These are phyloP conservation scores for Tremella yokohamensis DNA, from an alignment of 768 basidiomycete species.

Conservation along the genomic window DNA sequence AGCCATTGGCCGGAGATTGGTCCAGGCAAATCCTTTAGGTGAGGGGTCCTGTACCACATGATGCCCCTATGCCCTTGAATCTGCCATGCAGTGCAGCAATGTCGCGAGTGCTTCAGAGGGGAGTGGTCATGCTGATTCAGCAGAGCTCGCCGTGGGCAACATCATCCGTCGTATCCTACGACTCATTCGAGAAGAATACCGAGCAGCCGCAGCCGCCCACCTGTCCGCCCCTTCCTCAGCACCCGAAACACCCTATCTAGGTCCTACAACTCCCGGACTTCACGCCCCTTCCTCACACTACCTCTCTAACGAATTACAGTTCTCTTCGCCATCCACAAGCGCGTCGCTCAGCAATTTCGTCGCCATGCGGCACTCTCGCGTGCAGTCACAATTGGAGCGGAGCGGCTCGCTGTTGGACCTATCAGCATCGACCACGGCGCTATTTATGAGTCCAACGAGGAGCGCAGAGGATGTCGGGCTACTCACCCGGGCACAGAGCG, in stretches of 20 bases:
- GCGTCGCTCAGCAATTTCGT: conserved; percentile 47
- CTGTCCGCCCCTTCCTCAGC: conserved; percentile 34
- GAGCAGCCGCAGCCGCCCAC: conserved; percentile 65
- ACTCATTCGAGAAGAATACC: conserved; percentile 91
- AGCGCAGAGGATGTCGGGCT: conserved; percentile 1
- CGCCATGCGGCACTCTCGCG: conserved; percentile 47
- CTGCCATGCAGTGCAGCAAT: not conserved
- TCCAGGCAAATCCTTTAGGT: conserved; percentile 96
- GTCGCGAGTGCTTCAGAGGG: no score
- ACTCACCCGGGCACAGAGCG: not conserved
- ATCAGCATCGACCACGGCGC: conserved; percentile 14
- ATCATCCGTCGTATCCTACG: conserved; percentile 88
- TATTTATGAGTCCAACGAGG: conserved; percentile 24
- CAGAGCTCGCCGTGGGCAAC: conserved; percentile 93
- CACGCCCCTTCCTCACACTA: conserved; percentile 44
- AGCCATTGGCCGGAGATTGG: conserved; percentile 70
- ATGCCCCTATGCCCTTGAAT: not conserved
- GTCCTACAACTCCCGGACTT: conserved; percentile 46
- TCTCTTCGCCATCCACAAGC: conserved; percentile 12
- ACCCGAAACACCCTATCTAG: conserved; percentile 42
- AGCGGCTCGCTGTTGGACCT: conserved; percentile 33
- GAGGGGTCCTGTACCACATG: conserved; percentile 8
- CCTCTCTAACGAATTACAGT: conserved; percentile 32
- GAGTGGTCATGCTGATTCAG: not conserved
- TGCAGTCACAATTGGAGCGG: conserved; percentile 46